Evolutionary conservation across 208 protist genomes (phyloP), one percentile per base, ranked within the genome.

Genomic region (Leishmania lainsoni): DNA sequence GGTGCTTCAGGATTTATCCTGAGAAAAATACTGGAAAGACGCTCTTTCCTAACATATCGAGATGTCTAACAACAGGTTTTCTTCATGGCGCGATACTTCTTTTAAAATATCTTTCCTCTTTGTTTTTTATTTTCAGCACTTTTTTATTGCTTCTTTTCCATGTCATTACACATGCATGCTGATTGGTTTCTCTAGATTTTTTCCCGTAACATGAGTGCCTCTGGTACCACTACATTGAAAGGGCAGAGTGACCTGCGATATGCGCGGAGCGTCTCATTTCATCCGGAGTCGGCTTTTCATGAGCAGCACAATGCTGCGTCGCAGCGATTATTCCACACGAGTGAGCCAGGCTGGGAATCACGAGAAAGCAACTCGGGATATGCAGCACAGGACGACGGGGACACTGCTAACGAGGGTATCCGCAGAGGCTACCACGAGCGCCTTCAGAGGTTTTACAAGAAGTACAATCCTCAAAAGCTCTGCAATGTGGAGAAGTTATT

Each of bases 401-500:
- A 86, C 39, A 73, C 48, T 48, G 58, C 69, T 17, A 71, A 81
- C 49, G 88, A 90, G 48, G 73, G 79, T 22, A 81, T 85, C 45
- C 75, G 76, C 6, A 69, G 86, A 5, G 74, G 81, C 54, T 93
- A 92, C 69, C 88, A 86, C 80, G 75, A 73, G 42, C 83, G 92
- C 22, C 80, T 96, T n/a, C 86, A 87, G 65, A 81, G 74, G 17
- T 96, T 96, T 73, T 96, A 96, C 77, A 81, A 89, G 73, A 86
- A 87, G 63, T 96, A 96, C 81, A 94, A 96, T 69, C 91, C 93
- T 8, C 73, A 88, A 49, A 96, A 96, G 68, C 70, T 95, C 39
- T 76, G 82, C 63, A 75, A 86, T 75, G 86, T 96, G 1, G 80
- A 87, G 29, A 87, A 93, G 51, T 88, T 90, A 49, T 71, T 95